These are phyloP conservation scores for Penicillium odoratum DNA, from an alignment of 495 filamentous ascomycete species.

Conservation along the genomic window DNA sequence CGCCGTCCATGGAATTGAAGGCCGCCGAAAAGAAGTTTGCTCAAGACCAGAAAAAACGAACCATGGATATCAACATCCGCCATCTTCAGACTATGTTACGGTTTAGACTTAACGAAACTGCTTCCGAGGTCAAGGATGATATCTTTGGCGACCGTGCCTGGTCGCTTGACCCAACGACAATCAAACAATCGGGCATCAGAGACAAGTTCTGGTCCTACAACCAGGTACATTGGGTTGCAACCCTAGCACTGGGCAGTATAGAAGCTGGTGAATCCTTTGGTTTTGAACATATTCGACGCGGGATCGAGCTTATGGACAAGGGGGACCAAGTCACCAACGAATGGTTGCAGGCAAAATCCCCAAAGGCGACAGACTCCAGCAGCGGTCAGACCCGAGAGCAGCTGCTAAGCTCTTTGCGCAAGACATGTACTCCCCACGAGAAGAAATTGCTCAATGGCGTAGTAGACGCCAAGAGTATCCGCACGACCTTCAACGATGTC, in stretches of 20 bases:
- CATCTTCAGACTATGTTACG: conserved; percentile 68
- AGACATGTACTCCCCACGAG: conserved; percentile 69
- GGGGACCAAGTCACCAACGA: conserved; percentile 36
- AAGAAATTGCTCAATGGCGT: conserved; percentile 80
- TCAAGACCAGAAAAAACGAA: conserved; percentile 50
- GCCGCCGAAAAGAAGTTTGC: conserved; percentile 38
- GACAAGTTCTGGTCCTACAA: conserved; percentile 60
- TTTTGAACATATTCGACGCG: conserved; percentile 41
- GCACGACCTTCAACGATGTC: conserved; percentile 82
- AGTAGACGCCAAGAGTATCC: conserved; percentile 75
- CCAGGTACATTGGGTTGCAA: conserved; percentile 62
- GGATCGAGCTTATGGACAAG: conserved; percentile 39
- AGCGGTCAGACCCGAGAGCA: conserved; percentile 36
- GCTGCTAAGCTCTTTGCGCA: conserved; percentile 43
- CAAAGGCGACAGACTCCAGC: conserved; percentile 28
- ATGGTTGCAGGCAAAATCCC: conserved; percentile 38
- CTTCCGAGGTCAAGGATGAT: conserved; percentile 34
- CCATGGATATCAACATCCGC: conserved; percentile 63
- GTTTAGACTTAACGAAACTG: conserved; percentile 39
- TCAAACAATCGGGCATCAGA: conserved; percentile 47
- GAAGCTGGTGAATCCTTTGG: conserved; percentile 38
- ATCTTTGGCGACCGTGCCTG: conserved; percentile 37
- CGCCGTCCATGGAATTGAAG: conserved; percentile 38
- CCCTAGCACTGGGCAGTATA: conserved; percentile 58
- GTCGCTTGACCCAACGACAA: conserved; percentile 33